Percentiles rank a stretch among this genome's conserved stretches.
Conservation (phyloP, 129 eudicot genomes). For the Arctium minus region DNA sequence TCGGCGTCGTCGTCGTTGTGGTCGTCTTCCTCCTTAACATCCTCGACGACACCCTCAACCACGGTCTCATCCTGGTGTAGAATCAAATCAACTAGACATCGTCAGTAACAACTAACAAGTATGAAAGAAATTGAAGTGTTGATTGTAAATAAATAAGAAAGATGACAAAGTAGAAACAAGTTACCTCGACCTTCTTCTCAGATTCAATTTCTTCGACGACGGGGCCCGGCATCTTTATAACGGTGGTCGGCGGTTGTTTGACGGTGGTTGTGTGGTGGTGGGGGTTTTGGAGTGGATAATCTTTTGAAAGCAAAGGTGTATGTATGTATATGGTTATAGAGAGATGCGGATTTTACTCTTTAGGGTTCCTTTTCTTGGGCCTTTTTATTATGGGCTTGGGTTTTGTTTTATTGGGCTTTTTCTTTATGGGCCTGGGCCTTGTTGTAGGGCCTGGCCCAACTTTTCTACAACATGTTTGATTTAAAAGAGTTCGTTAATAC, state of each 20-base stretch:
- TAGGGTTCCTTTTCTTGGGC: slow-evolving; percentile 40
- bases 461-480: not conserved
- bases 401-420: not conserved
- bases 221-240: slow-evolving; percentile 65
- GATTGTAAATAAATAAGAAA: not conserved
- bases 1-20: slow-evolving; percentile 72
- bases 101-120: not conserved
- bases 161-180: not conserved
- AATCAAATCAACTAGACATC: not conserved
- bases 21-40: slow-evolving; percentile 85
- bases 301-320: not conserved
- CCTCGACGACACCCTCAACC: slow-evolving; percentile 85
- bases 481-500: too few relatives aligned
- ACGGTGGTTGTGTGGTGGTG: not conserved
- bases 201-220: slow-evolving; percentile 52
- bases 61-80: slow-evolving; percentile 50
- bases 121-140: not conserved
- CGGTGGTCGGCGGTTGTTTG: not conserved
- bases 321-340: not conserved
- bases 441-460: not conserved
- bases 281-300: slow-evolving; percentile 13
- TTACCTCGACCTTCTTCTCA: slow-evolving; percentile 44
- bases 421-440: not conserved
- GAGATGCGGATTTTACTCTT: slow-evolving; percentile 17
- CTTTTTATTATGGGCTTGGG: not conserved